Evolutionary conservation across 2,329 filamentous ascomycete species (phyloP), one percentile per base, ranked within the genome.

Genomic region (Talaromyces sp.): DNA sequence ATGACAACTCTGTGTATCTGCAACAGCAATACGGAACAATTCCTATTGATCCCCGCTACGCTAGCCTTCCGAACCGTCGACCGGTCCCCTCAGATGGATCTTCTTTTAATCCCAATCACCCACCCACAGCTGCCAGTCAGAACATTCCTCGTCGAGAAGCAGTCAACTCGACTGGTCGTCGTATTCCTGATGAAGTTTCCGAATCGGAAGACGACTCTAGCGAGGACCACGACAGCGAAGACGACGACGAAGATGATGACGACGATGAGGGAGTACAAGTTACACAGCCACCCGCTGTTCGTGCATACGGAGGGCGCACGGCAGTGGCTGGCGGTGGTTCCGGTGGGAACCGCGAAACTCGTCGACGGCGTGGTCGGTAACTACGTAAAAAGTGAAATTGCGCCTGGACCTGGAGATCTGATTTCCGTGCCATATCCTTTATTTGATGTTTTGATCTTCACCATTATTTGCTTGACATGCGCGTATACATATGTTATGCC

Each of bases 21-120:
- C 68, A 71, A 24, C 47, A 57, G 35, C 60, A 33, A 27, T 74
- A 74, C 65, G 69, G 52, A 14, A 19, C 73, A 41, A 43, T 39
- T 9, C 72, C 75, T 19, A 63, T 70, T 4, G 78, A 79, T 68
- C 70, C 74, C 54, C 71, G 75, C 27, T 74, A 69, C 50, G 69
- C 54, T n/a, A 62, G 70, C 39, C 68, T 70, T 13, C 70, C 69
- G n/a, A 69, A 59, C 59, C 72, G 71, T 50, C 61, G 50, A 68
- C 69, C 68, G 67, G 64, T 65, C 61, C 68, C 56, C 13, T 59
- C 52, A 65, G 59, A 45, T 64, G 35, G 48, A 45, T 43, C 64
- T 27, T 27, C 66, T 52, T 22, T 61, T 68, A 68, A 50, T 66
- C 68, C 52, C 69, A 70, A 60, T 70, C 66, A 61, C 68, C 71